phyloP scores from a whole-genome alignment of 2,329 filamentous ascomycete species.

The Drechslerella coelobrocha region DNA sequence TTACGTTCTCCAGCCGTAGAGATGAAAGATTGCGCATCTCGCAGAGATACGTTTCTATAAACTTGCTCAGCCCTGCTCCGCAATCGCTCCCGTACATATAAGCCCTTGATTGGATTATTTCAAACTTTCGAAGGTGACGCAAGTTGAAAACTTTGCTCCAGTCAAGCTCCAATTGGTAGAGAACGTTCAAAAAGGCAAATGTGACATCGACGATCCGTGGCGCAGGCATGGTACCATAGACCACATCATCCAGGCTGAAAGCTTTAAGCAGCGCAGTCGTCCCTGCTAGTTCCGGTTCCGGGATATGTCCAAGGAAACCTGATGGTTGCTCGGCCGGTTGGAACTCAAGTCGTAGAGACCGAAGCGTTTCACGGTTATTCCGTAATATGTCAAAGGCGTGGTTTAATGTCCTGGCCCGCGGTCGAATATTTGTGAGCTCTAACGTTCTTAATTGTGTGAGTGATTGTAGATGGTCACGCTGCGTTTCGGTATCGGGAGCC shows the following conservation, averaged over 20 bases:
- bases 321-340: no score
- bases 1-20: slow-evolving; percentile 7
- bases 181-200: background rate
- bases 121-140: background rate
- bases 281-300: background rate
- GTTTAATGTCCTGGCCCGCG: background rate
- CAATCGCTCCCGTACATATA: background rate
- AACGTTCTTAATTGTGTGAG: background rate
- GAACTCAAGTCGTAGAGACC: slow-evolving; percentile 5
- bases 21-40: slow-evolving; percentile 1
- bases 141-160: background rate
- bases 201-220: slow-evolving; percentile 4
- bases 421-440: slow-evolving; percentile 1
- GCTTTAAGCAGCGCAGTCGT: background rate
- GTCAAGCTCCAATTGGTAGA: background rate
- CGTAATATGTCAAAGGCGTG: background rate
- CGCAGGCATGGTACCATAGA: background rate
- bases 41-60: background rate
- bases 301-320: no score
- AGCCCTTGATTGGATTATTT: background rate
- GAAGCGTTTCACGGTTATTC: background rate
- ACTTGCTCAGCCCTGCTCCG: background rate
- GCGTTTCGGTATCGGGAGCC: background rate
- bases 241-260: background rate
- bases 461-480: background rate